Percentiles rank a stretch among this genome's conserved stretches.
phyloP scores from a whole-genome alignment of 441 rosid species.

The Gossypium gossypioides region DNA sequence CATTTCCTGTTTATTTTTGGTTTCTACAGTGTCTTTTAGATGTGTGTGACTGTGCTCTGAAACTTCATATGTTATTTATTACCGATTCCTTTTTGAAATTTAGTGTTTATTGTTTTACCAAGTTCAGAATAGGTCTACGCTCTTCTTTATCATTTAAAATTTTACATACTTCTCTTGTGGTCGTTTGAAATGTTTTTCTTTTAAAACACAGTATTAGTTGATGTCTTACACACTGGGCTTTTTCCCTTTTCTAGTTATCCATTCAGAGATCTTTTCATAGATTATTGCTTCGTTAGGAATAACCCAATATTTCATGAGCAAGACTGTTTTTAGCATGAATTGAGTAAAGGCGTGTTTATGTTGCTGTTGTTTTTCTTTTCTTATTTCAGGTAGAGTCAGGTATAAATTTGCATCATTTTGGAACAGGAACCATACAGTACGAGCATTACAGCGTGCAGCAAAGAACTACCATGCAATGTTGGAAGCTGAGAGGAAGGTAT shows the following conservation, averaged over 20 bases:
- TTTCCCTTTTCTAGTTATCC: background rate
- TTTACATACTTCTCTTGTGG: background rate
- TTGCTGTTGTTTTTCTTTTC: constrained; percentile 20
- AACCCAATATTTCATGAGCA: background rate
- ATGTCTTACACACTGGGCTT: background rate
- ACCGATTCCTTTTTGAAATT: too few relatives aligned
- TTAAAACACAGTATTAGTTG: background rate
- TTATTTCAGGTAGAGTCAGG: constrained; percentile 90
- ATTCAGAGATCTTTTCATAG: background rate
- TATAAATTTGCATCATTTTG: constrained; percentile 99
- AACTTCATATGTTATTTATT: too few relatives aligned
- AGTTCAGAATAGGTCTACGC: too few relatives aligned
- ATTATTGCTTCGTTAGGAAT: background rate
- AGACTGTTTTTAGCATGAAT: constrained; percentile 10
- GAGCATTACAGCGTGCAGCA: constrained; percentile 69
- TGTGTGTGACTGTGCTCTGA: too few relatives aligned
- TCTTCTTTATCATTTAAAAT: background rate
- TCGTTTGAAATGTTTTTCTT: background rate
- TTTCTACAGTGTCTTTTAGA: too few relatives aligned
- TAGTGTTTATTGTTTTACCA: too few relatives aligned
- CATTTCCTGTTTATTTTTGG: too few relatives aligned
- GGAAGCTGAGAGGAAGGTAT: constrained; percentile 91
- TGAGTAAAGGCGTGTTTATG: constrained; percentile 17
- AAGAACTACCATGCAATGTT: constrained; percentile 62
- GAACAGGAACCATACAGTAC: constrained; percentile 90